phyloP scores from a whole-genome alignment of 225 moss, liverwort and hornwort species.

The Straminergon stramineum region DNA sequence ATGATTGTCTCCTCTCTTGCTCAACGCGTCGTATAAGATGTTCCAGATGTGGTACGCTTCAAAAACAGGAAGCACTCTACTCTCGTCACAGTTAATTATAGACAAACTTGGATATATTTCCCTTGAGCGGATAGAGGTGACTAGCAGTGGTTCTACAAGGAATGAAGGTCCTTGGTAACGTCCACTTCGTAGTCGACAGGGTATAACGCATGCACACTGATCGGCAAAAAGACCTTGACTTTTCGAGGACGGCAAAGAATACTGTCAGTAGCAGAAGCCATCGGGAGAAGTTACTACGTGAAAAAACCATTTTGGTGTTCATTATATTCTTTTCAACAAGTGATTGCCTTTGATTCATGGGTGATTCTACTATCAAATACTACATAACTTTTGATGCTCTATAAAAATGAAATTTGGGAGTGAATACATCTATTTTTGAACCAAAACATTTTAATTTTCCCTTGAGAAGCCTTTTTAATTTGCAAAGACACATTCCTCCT shows the following conservation, averaged over 20 bases:
- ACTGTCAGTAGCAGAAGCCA: not conserved
- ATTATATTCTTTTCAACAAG: not conserved
- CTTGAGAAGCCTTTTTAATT: too few species aligned
- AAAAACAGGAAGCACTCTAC: not conserved
- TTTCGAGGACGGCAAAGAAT: not conserved
- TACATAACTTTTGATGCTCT: not conserved
- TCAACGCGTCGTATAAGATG: not conserved
- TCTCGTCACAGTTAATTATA: not conserved
- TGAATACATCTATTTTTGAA: too few species aligned
- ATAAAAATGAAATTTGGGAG: not conserved
- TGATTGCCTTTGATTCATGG: not conserved
- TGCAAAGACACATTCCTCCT: not conserved
- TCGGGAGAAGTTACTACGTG: not conserved
- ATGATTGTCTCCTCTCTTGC: not conserved
- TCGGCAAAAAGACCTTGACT: not conserved
- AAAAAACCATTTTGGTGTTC: too few species aligned
- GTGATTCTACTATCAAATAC: not conserved
- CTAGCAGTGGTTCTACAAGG: not conserved
- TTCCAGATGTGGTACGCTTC: not conserved
- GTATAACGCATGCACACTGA: not conserved
- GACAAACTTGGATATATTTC: too few species aligned
- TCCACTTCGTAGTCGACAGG: not conserved
- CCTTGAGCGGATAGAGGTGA: not conserved
- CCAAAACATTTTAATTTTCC: not conserved
- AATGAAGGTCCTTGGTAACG: not conserved